A percentile compares a stretch with the other conserved stretches of the same genome.
Conservation (phyloP, 257 asterid genomes). For the Salvia hispanica region DNA sequence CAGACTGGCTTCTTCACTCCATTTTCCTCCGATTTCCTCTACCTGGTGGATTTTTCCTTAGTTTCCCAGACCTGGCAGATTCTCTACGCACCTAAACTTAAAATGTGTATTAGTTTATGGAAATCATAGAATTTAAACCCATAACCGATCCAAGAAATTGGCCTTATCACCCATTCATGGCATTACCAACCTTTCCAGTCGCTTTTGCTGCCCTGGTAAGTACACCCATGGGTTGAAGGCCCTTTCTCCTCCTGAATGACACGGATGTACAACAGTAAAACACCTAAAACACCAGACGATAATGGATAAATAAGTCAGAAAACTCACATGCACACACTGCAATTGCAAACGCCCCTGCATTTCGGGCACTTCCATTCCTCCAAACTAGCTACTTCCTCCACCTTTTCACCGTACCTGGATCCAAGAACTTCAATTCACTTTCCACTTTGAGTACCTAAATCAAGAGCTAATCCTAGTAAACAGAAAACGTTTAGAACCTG, state of each 20-base stretch:
- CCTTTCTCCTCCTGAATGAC: constrained; percentile 46
- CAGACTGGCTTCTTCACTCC: too few species aligned
- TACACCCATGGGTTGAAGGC: constrained; percentile 69
- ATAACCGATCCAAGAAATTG: too few species aligned
- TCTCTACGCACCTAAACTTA: too few species aligned
- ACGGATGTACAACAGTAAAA: constrained; percentile 14
- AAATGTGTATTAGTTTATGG: too few species aligned
- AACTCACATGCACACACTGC: constrained; percentile 73
- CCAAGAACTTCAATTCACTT: constrained; percentile 1
- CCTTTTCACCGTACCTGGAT: constrained; percentile 74
- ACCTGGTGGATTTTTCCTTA: too few species aligned
- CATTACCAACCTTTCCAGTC: too few species aligned
- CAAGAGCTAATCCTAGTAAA: constrained; percentile 9
- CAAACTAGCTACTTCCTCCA: constrained; percentile 47
- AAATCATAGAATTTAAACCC: too few species aligned
- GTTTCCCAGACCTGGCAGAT: too few species aligned
- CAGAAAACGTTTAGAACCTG: constrained; percentile 47
- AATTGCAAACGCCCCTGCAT: constrained; percentile 81
- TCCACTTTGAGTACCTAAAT: neutral
- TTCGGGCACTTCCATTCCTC: constrained; percentile 77
- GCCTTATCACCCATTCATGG: too few species aligned
- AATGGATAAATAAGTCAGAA: constrained; percentile 20
- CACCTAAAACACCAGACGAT: constrained; percentile 16
- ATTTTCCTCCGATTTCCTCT: too few species aligned
- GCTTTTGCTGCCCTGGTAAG: constrained; percentile 58